These are phyloP conservation scores for Collariella sp. DNA, from an alignment of 495 filamentous ascomycete genomes.

Conservation along the genomic window DNA sequence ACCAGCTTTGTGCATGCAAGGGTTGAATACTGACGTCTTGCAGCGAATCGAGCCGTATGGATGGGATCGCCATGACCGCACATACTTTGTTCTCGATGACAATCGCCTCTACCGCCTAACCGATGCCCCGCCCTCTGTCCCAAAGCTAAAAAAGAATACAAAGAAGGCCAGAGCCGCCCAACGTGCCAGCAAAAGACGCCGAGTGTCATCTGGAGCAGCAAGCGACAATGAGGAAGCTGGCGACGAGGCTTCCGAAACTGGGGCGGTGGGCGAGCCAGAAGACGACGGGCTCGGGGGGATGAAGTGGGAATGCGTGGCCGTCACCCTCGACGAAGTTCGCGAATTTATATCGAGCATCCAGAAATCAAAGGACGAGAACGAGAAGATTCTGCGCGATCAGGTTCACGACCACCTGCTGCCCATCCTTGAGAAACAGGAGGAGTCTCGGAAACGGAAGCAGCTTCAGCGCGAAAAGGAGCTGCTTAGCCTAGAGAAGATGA, in stretches of 20 bases:
- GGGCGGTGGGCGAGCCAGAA: slow-evolving; percentile 35
- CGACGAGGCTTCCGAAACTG: slow-evolving; percentile 31
- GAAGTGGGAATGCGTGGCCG: slow-evolving; percentile 87
- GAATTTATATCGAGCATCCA: slow-evolving; percentile 60
- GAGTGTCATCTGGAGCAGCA: slow-evolving; percentile 47
- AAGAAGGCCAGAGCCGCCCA: slow-evolving; percentile 61
- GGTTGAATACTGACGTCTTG: slow-evolving; percentile 16
- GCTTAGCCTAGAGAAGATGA: slow-evolving; percentile 69
- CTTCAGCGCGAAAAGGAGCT: slow-evolving; percentile 70
- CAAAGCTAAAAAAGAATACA: slow-evolving; percentile 67
- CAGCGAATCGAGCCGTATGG: slow-evolving; percentile 89
- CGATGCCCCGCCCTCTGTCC: slow-evolving; percentile 50
- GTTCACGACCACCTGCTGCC: slow-evolving; percentile 71
- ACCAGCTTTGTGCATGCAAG: background rate
- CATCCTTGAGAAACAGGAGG: slow-evolving; percentile 72
- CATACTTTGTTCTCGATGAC: slow-evolving; percentile 88
- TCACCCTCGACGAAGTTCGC: slow-evolving; percentile 68
- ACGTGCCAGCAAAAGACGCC: slow-evolving; percentile 66
- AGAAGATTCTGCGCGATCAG: slow-evolving; percentile 62
- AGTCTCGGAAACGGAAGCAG: slow-evolving; percentile 60
- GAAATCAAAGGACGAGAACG: slow-evolving; percentile 69
- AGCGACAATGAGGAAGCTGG: slow-evolving; percentile 48
- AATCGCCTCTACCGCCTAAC: slow-evolving; percentile 83
- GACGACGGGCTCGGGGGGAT: slow-evolving; percentile 58
- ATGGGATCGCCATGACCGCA: slow-evolving; percentile 75